Conservation (phyloP, 129 eudicot species). For the Cynara cardunculus region DNA sequence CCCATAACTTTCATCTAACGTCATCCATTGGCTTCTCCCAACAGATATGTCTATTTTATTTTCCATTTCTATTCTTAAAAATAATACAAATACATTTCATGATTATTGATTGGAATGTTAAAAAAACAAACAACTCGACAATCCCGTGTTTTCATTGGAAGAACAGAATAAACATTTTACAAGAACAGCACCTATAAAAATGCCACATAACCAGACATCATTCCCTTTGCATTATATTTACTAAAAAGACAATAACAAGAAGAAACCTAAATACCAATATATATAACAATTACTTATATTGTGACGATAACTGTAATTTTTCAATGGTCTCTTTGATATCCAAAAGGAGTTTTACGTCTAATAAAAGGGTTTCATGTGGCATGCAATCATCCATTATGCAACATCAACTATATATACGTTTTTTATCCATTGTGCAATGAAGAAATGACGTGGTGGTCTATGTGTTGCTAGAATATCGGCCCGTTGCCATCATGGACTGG, state of each 20-base stretch:
- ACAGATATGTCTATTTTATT: background rate
- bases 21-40: background rate
- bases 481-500: too few species aligned
- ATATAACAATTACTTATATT: background rate
- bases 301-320: background rate
- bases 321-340: background rate
- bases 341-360: background rate
- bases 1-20: slow-evolving; percentile 20
- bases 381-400: background rate
- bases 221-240: too few species aligned
- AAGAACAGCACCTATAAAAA: too few species aligned
- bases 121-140: too few species aligned
- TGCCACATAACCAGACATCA: too few species aligned
- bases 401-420: background rate
- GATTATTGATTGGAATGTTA: background rate
- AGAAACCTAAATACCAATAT: background rate
- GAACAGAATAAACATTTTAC: too few species aligned
- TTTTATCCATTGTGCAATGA: too few species aligned
- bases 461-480: too few species aligned
- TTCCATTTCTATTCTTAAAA: background rate
- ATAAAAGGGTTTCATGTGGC: background rate
- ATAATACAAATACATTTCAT: background rate
- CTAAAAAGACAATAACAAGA: background rate
- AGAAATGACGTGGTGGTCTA: too few species aligned
- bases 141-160: too few species aligned